A percentile compares a stretch with the other conserved stretches of the same genome.
phyloP scores from a whole-genome alignment of 2,329 filamentous ascomycete genomes.

The Diaporthe vaccinii region DNA sequence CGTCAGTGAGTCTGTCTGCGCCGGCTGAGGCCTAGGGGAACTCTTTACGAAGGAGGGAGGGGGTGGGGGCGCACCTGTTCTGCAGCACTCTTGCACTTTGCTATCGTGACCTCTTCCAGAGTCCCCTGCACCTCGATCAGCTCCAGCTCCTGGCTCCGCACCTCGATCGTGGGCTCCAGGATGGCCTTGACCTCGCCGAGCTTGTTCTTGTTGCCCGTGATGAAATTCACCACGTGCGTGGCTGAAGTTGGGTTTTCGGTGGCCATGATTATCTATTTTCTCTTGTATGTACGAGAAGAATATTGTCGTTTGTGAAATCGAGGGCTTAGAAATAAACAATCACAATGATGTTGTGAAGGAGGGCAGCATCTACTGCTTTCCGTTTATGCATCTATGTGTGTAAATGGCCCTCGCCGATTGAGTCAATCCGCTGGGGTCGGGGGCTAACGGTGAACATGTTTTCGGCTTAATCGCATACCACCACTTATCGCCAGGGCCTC shows the following conservation, averaged over 20 bases:
- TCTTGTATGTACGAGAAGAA: not conserved
- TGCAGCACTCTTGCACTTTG: constrained; percentile 88
- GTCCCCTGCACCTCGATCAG: constrained; percentile 92
- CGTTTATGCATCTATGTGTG: not conserved
- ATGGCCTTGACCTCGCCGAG: constrained; percentile 91
- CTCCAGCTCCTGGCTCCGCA: constrained; percentile 82
- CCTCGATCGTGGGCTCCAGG: constrained; percentile 78
- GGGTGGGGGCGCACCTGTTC: constrained; percentile 68
- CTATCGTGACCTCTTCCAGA: constrained; percentile 89
- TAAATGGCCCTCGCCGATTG: constrained; percentile 7
- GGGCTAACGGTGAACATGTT: not conserved
- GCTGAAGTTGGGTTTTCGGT: constrained; percentile 56
- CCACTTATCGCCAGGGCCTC: not conserved
- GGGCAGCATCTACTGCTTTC: not conserved
- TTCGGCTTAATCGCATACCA: constrained; percentile 32
- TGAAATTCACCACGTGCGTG: constrained; percentile 79
- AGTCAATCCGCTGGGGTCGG: constrained; percentile 14
- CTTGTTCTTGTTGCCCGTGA: constrained; percentile 97
- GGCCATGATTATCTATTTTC: constrained; percentile 53
- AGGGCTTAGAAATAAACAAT: not conserved
- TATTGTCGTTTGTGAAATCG: not conserved
- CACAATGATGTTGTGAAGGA: not conserved
- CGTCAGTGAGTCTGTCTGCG: constrained; percentile 7
- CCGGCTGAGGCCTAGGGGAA: not conserved
- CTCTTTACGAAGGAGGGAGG: not conserved